phyloP scores from a whole-genome alignment of 306 rosid species.

The Medicago ruthenica region DNA sequence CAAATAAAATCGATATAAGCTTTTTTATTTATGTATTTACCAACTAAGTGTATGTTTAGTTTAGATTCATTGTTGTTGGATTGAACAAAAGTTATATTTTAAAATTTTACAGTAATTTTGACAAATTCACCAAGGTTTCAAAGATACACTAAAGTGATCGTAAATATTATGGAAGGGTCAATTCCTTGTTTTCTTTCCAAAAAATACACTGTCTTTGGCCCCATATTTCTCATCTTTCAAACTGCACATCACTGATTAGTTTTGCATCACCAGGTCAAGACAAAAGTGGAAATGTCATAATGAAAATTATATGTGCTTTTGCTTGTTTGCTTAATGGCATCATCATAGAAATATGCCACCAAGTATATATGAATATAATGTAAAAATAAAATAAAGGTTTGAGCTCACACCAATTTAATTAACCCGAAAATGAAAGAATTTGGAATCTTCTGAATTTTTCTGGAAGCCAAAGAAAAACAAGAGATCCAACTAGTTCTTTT shows the following conservation, averaged over 20 bases:
- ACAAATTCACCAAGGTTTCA: background rate
- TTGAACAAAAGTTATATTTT: too few relatives aligned
- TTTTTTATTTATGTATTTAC: background rate
- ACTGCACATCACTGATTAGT: slow-evolving; percentile 45
- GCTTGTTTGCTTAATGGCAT: slow-evolving; percentile 46
- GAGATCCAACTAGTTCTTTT: background rate
- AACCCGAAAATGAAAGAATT: background rate
- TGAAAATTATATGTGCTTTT: slow-evolving; percentile 26
- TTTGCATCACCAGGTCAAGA: slow-evolving; percentile 40
- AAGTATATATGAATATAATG: background rate
- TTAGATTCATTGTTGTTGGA: too few relatives aligned
- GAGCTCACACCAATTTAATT: too few relatives aligned
- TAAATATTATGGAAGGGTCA: slow-evolving; percentile 39
- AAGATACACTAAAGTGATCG: background rate
- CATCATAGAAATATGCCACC: slow-evolving; percentile 19
- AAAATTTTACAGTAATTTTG: too few relatives aligned
- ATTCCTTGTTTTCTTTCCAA: slow-evolving; percentile 32
- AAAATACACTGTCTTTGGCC: slow-evolving; percentile 31
- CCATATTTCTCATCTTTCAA: slow-evolving; percentile 7
- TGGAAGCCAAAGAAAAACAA: background rate
- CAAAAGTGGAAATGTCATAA: slow-evolving; percentile 44
- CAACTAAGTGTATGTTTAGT: background rate
- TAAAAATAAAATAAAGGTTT: too few relatives aligned
- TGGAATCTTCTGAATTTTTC: background rate
- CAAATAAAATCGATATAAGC: background rate